A percentile compares a stretch with the other conserved stretches of the same genome.
Evolutionary conservation across 1,284 basidiomycete genomes (phyloP).

Genomic region (Cystobasidiaceae sp.): DNA sequence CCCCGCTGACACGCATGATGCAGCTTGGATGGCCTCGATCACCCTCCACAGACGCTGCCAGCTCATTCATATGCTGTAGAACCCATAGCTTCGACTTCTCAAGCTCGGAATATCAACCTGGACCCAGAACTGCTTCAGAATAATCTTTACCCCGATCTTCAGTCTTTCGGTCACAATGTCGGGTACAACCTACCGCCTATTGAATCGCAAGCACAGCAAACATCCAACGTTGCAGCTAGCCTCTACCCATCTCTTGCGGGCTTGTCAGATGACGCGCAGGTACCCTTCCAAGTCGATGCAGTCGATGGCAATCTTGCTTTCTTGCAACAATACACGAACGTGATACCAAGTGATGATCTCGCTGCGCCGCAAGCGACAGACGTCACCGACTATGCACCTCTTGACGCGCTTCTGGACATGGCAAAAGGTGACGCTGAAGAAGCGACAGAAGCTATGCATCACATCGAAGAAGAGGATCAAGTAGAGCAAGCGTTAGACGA

Average conservation of each 20-base stretch:
- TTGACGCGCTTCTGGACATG: slow-evolving; percentile 15
- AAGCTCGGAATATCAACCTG: no score
- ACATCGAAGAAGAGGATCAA: slow-evolving; percentile 48
- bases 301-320: no score
- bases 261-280: neutral
- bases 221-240: neutral
- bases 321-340: slow-evolving; percentile 1
- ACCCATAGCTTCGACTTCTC: neutral
- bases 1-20: no score
- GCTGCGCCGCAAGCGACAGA: neutral
- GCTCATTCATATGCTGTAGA: neutral
- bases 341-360: neutral
- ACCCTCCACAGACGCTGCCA: no score
- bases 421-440: slow-evolving; percentile 51
- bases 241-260: neutral
- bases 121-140: neutral
- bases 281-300: neutral
- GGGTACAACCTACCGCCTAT: neutral
- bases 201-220: neutral
- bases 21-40: no score
- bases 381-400: neutral
- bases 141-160: slow-evolving; percentile 2
- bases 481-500: slow-evolving; percentile 17
- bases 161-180: neutral
- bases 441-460: slow-evolving; percentile 63